These are phyloP conservation scores for Fonsecaea monophora DNA, from an alignment of 2,329 filamentous ascomycete species.

Conservation along the genomic window DNA sequence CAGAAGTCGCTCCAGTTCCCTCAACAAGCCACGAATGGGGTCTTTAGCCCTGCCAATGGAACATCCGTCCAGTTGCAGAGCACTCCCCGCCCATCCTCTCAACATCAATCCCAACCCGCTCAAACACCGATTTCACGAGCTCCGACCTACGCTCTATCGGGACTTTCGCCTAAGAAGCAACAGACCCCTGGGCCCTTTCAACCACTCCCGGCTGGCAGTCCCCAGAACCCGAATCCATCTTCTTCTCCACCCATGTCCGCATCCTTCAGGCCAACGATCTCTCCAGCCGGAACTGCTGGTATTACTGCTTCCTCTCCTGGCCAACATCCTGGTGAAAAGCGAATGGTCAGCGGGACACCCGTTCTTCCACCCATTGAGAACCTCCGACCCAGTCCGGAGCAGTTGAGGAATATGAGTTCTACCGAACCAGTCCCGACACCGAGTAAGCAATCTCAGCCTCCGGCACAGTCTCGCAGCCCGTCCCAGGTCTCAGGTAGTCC, in stretches of 20 bases:
- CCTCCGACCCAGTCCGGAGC: slow-evolving; percentile 39
- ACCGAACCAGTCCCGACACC: slow-evolving; percentile 39
- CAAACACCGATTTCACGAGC: slow-evolving; percentile 26
- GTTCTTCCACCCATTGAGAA: slow-evolving; percentile 40
- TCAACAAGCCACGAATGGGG: slow-evolving; percentile 27
- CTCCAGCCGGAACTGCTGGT: not conserved
- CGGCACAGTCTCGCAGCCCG: not conserved
- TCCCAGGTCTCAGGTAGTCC: not conserved
- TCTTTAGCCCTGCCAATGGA: slow-evolving; percentile 42
- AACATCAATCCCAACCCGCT: slow-evolving; percentile 17
- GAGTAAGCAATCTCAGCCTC: slow-evolving; percentile 38
- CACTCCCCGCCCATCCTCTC: slow-evolving; percentile 24
- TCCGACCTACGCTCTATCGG: slow-evolving; percentile 49
- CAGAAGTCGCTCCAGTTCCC: slow-evolving; percentile 41
- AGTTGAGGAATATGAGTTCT: slow-evolving; percentile 35
- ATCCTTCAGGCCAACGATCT: not conserved
- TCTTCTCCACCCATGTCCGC: slow-evolving; percentile 15
- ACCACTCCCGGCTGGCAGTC: slow-evolving; percentile 42
- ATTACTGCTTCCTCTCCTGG: not conserved
- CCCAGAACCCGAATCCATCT: slow-evolving; percentile 29
- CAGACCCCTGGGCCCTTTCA: slow-evolving; percentile 44
- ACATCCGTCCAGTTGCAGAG: slow-evolving; percentile 47
- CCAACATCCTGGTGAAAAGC: slow-evolving; percentile 15
- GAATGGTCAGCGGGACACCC: slow-evolving; percentile 38
- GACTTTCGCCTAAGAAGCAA: slow-evolving; percentile 56